Evolutionary conservation across 2,329 filamentous ascomycete genomes (phyloP).

Genomic region (Ilyonectria mors-panacis): DNA sequence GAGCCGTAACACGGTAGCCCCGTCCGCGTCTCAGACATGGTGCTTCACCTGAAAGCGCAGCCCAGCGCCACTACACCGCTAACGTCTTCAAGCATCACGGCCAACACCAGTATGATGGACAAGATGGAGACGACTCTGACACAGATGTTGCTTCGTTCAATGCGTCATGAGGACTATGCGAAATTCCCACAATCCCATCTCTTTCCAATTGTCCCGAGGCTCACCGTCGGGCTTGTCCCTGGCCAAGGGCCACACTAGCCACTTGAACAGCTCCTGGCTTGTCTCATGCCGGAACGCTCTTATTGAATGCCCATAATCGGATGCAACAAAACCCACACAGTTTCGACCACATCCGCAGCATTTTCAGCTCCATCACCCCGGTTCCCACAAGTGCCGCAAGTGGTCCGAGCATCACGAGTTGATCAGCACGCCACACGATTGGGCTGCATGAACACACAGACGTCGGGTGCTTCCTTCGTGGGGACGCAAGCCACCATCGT

Average conservation of each 20-base stretch:
- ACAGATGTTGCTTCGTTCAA: neutral
- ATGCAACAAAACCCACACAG: neutral
- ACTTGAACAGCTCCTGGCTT: neutral
- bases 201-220: neutral
- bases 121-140: neutral
- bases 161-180: neutral
- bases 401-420: slow-evolving; percentile 9
- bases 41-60: neutral
- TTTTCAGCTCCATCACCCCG: neutral
- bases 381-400: neutral
- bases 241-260: neutral
- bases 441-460: slow-evolving; percentile 16
- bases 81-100: neutral
- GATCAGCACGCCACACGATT: slow-evolving; percentile 22
- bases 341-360: neutral
- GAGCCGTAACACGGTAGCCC: neutral
- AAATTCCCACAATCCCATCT: neutral
- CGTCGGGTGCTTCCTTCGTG: neutral
- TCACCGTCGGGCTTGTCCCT: neutral
- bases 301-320: neutral
- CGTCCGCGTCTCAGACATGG: neutral
- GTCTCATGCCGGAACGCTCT: neutral
- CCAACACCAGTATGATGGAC: neutral
- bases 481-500: slow-evolving; percentile 7
- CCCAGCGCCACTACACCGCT: neutral